These are phyloP conservation scores for Hypoxylon rubiginosum DNA, from an alignment of 2,329 filamentous ascomycete genomes.

Conservation along the genomic window DNA sequence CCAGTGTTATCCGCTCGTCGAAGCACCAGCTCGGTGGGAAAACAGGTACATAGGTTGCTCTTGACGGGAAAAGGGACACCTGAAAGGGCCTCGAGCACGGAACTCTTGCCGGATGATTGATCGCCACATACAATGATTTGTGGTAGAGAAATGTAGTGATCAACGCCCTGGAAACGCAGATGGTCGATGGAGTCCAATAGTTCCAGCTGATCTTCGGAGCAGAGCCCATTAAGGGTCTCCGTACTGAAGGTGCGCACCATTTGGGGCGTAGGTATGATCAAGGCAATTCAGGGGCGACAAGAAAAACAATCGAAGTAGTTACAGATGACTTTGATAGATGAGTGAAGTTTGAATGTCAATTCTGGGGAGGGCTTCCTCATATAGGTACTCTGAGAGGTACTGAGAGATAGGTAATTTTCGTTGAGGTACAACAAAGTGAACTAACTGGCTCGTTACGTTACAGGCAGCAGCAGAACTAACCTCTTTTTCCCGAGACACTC, in stretches of 20 bases:
- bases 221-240: conserved; percentile 45
- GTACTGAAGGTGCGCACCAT: conserved; percentile 47
- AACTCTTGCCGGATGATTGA: conserved; percentile 74
- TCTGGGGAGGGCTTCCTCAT: too few relatives aligned
- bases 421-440: background rate
- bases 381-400: background rate
- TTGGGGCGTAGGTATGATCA: background rate
- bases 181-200: conserved; percentile 58
- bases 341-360: too few relatives aligned
- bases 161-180: conserved; percentile 55
- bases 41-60: conserved; percentile 71
- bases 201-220: conserved; percentile 53
- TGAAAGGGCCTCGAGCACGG: conserved; percentile 74
- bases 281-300: too few relatives aligned
- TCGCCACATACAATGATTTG: conserved; percentile 71
- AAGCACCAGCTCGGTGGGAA: conserved; percentile 73
- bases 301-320: background rate
- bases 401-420: background rate
- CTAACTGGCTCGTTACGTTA: background rate
- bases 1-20: conserved; percentile 56
- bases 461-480: background rate
- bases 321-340: too few relatives aligned
- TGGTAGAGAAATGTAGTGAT: conserved; percentile 57
- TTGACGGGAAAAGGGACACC: conserved; percentile 71
- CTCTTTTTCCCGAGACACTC: too few relatives aligned